These are phyloP conservation scores for Exophiala aquamarina DNA, from an alignment of 2,329 filamentous ascomycete species.

Conservation along the genomic window DNA sequence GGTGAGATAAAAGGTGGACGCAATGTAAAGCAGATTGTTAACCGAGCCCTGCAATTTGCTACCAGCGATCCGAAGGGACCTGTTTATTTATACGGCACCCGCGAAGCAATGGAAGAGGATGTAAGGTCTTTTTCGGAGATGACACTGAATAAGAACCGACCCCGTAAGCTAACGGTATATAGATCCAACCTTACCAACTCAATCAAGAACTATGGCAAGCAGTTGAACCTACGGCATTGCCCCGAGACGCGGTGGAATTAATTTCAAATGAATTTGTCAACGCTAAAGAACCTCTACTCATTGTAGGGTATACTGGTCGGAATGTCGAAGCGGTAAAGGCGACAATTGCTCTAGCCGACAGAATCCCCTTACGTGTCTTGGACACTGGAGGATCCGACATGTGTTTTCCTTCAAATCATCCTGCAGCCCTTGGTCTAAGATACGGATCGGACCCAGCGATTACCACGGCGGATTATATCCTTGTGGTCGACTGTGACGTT, in stretches of 20 bases:
- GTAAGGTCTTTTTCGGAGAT: no score
- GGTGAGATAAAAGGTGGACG: constrained; percentile 80
- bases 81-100: constrained; percentile 73
- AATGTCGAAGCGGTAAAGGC: constrained; percentile 42
- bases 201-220: constrained; percentile 70
- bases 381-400: constrained; percentile 54
- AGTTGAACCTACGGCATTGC: constrained; percentile 65
- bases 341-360: constrained; percentile 48
- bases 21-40: constrained; percentile 88
- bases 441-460: constrained; percentile 75
- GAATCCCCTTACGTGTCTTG: constrained; percentile 49
- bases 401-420: constrained; percentile 49
- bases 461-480: constrained; percentile 74
- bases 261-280: constrained; percentile 45
- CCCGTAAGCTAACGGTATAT: no score
- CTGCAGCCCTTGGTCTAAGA: constrained; percentile 66
- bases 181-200: constrained; percentile 69
- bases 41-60: constrained; percentile 79
- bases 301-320: constrained; percentile 53
- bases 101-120: constrained; percentile 84
- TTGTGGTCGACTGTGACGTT: constrained; percentile 86
- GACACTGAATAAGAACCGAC: no score
- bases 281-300: constrained; percentile 49
- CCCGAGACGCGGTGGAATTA: constrained; percentile 44
- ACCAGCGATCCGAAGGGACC: constrained; percentile 75